These are phyloP conservation scores for Spatholobus suberectus DNA, from an alignment of 306 rosid genomes.

Conservation along the genomic window DNA sequence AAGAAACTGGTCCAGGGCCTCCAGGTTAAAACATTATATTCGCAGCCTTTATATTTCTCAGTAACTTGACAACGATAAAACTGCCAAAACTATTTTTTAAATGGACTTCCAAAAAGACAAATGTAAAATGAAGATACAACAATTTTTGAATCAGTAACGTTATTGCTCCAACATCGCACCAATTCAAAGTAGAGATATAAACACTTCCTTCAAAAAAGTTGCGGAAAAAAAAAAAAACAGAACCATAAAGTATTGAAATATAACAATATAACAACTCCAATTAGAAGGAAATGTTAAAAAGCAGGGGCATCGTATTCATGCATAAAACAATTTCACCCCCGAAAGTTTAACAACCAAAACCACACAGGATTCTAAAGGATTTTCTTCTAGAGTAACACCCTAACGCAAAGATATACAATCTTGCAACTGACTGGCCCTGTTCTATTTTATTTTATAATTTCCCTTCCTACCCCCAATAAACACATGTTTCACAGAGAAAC, in stretches of 20 bases:
- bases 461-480: background rate
- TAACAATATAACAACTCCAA: background rate
- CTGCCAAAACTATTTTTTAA: background rate
- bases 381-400: constrained; percentile 11
- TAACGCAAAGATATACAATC: background rate
- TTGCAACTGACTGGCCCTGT: background rate
- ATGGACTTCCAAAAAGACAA: background rate
- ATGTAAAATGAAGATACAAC: background rate
- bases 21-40: background rate
- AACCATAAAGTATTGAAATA: background rate
- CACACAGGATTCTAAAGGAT: background rate
- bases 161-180: background rate
- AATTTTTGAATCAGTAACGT: background rate
- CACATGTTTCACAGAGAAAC: background rate
- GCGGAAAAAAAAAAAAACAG: background rate
- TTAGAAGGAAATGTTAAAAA: background rate
- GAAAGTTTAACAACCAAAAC: background rate
- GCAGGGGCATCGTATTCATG: background rate
- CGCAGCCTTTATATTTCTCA: background rate
- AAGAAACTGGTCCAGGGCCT: too few species aligned
- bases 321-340: constrained; percentile 5
- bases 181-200: constrained; percentile 11
- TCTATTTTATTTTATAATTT: background rate
- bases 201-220: background rate
- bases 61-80: constrained; percentile 1